Evolutionary conservation across 2,329 filamentous ascomycete species (phyloP).

Genomic region (Hypoxylon sp.): DNA sequence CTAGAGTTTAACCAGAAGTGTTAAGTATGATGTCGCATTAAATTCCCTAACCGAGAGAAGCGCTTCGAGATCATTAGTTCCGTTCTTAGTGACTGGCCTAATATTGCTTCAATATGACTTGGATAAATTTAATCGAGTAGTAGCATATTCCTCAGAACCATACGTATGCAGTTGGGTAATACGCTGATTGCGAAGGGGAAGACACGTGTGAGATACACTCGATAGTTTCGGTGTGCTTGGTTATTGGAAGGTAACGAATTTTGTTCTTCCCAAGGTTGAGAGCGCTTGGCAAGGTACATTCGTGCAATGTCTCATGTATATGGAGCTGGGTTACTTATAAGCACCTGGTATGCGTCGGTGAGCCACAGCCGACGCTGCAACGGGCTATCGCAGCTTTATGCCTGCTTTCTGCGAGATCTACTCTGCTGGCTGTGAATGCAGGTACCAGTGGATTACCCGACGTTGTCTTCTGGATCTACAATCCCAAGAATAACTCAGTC

Average conservation of each 20-base stretch:
- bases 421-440: conserved; percentile 40
- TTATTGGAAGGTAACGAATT: conserved; percentile 6
- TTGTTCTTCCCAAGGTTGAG: neutral
- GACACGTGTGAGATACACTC: conserved; percentile 3
- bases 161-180: neutral
- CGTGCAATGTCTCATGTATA: conserved; percentile 4
- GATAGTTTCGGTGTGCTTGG: conserved; percentile 19
- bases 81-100: conserved; percentile 2
- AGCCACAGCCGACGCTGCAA: conserved; percentile 17
- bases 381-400: conserved; percentile 40
- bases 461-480: conserved; percentile 16
- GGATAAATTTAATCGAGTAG: neutral
- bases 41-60: conserved; percentile 26
- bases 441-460: conserved; percentile 38
- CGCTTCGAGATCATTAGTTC: conserved; percentile 16
- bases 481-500: conserved; percentile 25
- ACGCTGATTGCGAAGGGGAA: conserved; percentile 13
- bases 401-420: conserved; percentile 44
- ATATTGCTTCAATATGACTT: conserved; percentile 11
- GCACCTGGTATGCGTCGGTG: conserved; percentile 18
- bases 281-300: neutral
- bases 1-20: conserved; percentile 15
- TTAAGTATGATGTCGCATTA: conserved; percentile 7
- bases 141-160: neutral
- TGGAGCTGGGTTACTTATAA: conserved; percentile 15